phyloP scores from a whole-genome alignment of 306 rosid species.

The Mimosa pudica region DNA sequence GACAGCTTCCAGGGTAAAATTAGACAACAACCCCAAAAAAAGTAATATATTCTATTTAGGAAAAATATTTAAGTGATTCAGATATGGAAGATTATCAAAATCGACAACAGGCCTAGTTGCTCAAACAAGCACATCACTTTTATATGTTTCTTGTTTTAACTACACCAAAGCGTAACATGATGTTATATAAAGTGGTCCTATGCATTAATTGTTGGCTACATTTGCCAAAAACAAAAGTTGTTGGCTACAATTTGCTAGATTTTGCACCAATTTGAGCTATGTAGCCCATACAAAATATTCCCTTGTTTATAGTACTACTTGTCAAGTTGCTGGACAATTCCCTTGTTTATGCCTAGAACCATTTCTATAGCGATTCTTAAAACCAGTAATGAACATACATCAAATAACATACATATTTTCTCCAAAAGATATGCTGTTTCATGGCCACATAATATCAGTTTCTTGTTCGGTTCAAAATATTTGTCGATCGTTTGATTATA shows the following conservation, averaged over 20 bases:
- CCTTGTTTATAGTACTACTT: background rate
- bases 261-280: background rate
- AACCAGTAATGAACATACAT: too few species aligned
- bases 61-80: too few species aligned
- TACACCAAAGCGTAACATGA: background rate
- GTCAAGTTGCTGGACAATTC: background rate
- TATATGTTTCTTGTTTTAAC: background rate
- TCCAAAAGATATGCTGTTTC: too few species aligned
- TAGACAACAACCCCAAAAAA: too few species aligned
- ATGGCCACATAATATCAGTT: slow-evolving; percentile 3
- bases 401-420: too few species aligned
- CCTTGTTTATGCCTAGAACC: background rate
- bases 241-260: background rate
- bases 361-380: background rate
- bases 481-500: background rate
- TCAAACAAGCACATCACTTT: background rate
- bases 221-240: too few species aligned
- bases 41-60: too few species aligned
- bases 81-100: too few species aligned
- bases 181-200: background rate
- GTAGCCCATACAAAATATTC: background rate
- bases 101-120: background rate
- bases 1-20: too few species aligned
- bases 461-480: background rate
- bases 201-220: background rate